Conservation (phyloP, 2,329 filamentous ascomycete species). For the Penicillium glabrum region DNA sequence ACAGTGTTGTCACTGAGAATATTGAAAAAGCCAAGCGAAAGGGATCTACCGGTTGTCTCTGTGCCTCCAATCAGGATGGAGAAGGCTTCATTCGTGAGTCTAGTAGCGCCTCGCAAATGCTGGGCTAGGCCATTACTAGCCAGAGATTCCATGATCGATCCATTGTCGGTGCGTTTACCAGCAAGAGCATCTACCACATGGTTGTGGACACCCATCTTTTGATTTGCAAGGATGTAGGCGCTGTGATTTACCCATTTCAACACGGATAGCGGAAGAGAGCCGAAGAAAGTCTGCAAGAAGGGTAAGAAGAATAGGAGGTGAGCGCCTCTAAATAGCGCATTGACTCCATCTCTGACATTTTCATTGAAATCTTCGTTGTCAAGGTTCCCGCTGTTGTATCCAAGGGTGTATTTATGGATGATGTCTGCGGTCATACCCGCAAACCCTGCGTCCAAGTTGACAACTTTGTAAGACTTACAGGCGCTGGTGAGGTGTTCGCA, state of each 20-base stretch:
- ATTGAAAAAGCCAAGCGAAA: constrained; percentile 30
- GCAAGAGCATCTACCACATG: background rate
- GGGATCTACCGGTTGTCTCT: constrained; percentile 36
- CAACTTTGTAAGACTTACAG: constrained; percentile 4
- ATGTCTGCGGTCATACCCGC: constrained; percentile 35
- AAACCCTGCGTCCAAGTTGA: constrained; percentile 24
- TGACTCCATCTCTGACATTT: constrained; percentile 18
- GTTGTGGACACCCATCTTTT: background rate
- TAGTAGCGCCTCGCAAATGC: background rate
- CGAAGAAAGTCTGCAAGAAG: background rate
- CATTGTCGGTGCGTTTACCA: background rate
- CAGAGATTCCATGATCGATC: background rate
- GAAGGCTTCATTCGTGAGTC: constrained; percentile 37
- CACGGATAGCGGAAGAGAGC: background rate
- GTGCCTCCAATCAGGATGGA: constrained; percentile 40
- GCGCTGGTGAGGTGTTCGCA: constrained; percentile 9
- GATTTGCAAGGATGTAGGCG: background rate
- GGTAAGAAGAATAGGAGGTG: background rate
- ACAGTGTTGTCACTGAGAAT: constrained; percentile 20
- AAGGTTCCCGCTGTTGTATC: constrained; percentile 28
- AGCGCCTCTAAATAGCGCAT: constrained; percentile 10
- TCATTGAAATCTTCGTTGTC: constrained; percentile 29
- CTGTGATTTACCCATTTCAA: background rate
- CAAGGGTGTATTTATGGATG: constrained; percentile 38
- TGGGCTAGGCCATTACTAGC: background rate